Evolutionary conservation across 805 yeast species (phyloP), one percentile per base, ranked within the genome.

Genomic region (Candida montana): DNA sequence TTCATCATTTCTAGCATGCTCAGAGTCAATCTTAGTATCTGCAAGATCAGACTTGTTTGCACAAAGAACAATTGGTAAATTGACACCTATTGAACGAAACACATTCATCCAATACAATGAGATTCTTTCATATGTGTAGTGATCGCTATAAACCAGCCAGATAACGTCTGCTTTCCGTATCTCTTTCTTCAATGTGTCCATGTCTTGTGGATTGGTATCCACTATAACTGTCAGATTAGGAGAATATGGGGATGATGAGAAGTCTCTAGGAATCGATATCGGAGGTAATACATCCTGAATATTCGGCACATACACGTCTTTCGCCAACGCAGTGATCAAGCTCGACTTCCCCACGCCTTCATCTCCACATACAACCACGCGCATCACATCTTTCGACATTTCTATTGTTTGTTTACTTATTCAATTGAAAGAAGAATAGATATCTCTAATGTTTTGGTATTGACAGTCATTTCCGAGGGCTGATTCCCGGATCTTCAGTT

Each of bases 351-450:
- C 95, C 4, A 87, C 95, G 19, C 69, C 84, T 46, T 86, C 95
- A 63, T 93, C 99, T 10, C 99, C 99, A 61, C 97, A 89, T 0
- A 93, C 81, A 1, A 88, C 95, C 1, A 93, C 82, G 43, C 95
- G 65, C 24, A 91, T 78, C 1, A 77, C 72, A 40, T 77, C 80
- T 59, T 61, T 60, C 9, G 65, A 50, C 71, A 65, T 66, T 16
- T 17, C 15, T n/a, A n/a, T n/a, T n/a, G n/a, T n/a, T n/a, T n/a
- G n/a, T n/a, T n/a, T n/a, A n/a, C n/a, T n/a, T n/a, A n/a, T n/a
- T n/a, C n/a, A n/a, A n/a, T n/a, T n/a, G n/a, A n/a, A n/a, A n/a
- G n/a, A n/a, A n/a, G n/a, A n/a, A n/a, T n/a, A n/a, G n/a, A n/a
- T n/a, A n/a, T n/a, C n/a, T n/a, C n/a, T n/a, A 21, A 21, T 21